These are phyloP conservation scores for Colletotrichum phormii DNA, from an alignment of 2,329 filamentous ascomycete species.

Conservation along the genomic window DNA sequence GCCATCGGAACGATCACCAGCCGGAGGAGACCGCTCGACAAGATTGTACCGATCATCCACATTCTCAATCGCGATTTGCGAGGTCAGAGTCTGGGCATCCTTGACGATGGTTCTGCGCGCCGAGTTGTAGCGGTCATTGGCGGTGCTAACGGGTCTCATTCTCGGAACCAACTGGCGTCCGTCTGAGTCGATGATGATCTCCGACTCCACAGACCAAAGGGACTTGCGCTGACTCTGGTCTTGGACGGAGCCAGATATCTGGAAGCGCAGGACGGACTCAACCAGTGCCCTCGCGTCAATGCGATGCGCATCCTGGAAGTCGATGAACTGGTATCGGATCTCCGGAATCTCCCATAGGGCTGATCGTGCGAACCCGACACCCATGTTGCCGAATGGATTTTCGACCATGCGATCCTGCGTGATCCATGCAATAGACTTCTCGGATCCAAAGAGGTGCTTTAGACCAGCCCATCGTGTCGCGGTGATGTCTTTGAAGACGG, in stretches of 20 bases:
- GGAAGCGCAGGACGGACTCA: not conserved
- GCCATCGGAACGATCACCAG: not conserved
- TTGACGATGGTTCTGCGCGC: not conserved
- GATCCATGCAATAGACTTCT: slow-evolving; percentile 5
- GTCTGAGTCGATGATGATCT: slow-evolving; percentile 4
- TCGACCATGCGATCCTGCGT: slow-evolving; percentile 31
- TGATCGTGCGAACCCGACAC: slow-evolving; percentile 26
- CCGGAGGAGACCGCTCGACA: not conserved
- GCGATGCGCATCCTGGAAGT: slow-evolving; percentile 4
- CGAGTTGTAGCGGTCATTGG: slow-evolving; percentile 21
- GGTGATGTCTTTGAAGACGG: slow-evolving; percentile 48
- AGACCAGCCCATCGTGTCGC: slow-evolving; percentile 39
- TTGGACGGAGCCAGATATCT: not conserved
- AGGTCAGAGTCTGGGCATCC: not conserved
- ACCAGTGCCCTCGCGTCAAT: not conserved
- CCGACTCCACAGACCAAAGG: not conserved
- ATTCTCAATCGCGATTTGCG: not conserved
- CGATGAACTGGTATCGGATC: slow-evolving; percentile 26
- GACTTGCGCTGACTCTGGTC: not conserved
- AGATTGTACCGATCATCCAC: not conserved
- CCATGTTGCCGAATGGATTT: slow-evolving; percentile 38
- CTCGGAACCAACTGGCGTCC: slow-evolving; percentile 17
- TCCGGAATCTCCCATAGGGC: slow-evolving; percentile 19
- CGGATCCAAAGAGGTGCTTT: not conserved
- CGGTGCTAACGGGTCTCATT: not conserved